Evolutionary conservation across 805 yeast genomes (phyloP).

Genomic region (Yamadazyma laniorum): DNA sequence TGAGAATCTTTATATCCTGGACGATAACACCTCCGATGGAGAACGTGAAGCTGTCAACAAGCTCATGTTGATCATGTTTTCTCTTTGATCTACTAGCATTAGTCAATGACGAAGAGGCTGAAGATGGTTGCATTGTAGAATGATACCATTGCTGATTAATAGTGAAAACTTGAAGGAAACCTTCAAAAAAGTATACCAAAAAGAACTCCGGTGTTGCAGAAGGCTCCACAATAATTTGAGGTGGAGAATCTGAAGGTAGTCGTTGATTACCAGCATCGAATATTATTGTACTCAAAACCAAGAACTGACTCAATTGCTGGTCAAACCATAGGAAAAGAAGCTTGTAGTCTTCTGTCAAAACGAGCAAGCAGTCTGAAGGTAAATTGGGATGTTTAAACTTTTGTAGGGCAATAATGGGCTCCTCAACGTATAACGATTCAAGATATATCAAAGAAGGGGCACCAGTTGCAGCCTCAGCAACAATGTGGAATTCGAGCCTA

Average conservation of each 20-base stretch:
- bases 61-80: slow-evolving; percentile 8
- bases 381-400: slow-evolving; percentile 12
- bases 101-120: not conserved
- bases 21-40: slow-evolving; percentile 13
- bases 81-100: slow-evolving; percentile 8
- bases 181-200: slow-evolving; percentile 22
- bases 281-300: slow-evolving; percentile 7
- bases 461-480: slow-evolving; percentile 1
- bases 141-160: slow-evolving; percentile 15
- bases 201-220: slow-evolving; percentile 12
- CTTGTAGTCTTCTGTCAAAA: slow-evolving; percentile 14
- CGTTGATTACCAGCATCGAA: slow-evolving; percentile 24
- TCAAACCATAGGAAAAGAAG: slow-evolving; percentile 14
- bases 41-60: slow-evolving; percentile 10
- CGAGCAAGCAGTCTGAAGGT: slow-evolving; percentile 14
- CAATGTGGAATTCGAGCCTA: slow-evolving; percentile 15
- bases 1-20: slow-evolving; percentile 12
- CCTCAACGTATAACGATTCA: slow-evolving; percentile 16
- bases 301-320: slow-evolving; percentile 7
- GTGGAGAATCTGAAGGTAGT: slow-evolving; percentile 20
- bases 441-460: slow-evolving; percentile 1
- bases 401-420: slow-evolving; percentile 12
- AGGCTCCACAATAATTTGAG: slow-evolving; percentile 18
- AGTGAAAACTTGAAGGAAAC: slow-evolving; percentile 16
- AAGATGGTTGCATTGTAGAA: too few relatives aligned